phyloP scores from a whole-genome alignment of 2,329 filamentous ascomycete species.

The Penicillium sp. region DNA sequence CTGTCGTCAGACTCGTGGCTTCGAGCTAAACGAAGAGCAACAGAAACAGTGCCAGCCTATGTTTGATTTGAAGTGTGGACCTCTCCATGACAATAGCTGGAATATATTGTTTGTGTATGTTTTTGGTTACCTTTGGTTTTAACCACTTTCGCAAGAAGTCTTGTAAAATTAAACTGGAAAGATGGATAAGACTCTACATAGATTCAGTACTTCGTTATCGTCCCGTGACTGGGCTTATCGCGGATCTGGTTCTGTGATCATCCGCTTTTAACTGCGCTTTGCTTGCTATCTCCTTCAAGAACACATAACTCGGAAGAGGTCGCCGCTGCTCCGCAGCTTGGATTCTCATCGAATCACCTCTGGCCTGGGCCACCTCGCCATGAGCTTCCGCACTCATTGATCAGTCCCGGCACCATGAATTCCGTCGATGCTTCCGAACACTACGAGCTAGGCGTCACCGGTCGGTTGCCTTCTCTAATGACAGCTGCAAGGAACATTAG shows the following conservation, averaged over 20 bases:
- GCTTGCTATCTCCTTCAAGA: neutral
- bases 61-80: too few species aligned
- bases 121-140: too few species aligned
- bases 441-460: constrained; percentile 49
- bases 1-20: too few species aligned
- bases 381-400: constrained; percentile 12
- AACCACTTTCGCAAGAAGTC: too few species aligned
- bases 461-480: constrained; percentile 28
- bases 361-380: constrained; percentile 4
- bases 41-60: too few species aligned
- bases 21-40: too few species aligned
- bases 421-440: constrained; percentile 62
- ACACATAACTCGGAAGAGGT: neutral
- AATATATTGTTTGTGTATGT: too few species aligned
- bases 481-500: constrained; percentile 1
- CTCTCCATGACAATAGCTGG: too few species aligned
- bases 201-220: neutral
- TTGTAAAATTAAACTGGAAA: too few species aligned
- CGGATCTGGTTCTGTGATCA: neutral
- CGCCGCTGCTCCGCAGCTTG: neutral
- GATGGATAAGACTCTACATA: too few species aligned
- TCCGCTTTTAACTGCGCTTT: neutral
- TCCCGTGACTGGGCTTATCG: constrained; percentile 7
- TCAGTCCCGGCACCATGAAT: constrained; percentile 54
- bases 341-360: neutral